Evolutionary conservation across 768 basidiomycete genomes (phyloP).

Genomic region (Tylopilus sp.): DNA sequence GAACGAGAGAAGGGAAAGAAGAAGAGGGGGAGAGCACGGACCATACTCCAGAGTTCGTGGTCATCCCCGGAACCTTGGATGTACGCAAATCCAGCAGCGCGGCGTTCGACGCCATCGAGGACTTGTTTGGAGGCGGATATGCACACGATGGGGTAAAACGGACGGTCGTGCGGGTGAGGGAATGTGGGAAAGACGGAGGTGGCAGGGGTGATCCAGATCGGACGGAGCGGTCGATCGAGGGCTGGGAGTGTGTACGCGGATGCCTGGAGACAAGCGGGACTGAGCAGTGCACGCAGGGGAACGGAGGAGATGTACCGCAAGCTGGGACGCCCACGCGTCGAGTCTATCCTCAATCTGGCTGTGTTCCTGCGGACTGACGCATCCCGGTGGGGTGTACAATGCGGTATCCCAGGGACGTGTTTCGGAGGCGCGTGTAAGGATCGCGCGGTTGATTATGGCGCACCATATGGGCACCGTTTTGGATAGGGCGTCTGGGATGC

Average conservation of each 20-base stretch:
- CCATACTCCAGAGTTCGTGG: slow-evolving; percentile 87
- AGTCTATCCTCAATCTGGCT: slow-evolving; percentile 66
- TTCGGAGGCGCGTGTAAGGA: slow-evolving; percentile 22
- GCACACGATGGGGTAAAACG: slow-evolving; percentile 73
- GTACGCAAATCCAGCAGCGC: slow-evolving; percentile 72
- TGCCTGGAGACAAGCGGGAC: slow-evolving; percentile 36
- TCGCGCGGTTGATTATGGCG: slow-evolving; percentile 74
- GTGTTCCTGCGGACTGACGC: slow-evolving; percentile 74
- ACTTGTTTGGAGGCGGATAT: slow-evolving; percentile 80
- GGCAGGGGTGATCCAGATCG: slow-evolving; percentile 84
- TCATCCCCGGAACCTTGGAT: slow-evolving; percentile 96
- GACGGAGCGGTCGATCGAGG: slow-evolving; percentile 66
- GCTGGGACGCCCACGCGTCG: slow-evolving; percentile 62
- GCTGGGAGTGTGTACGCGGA: slow-evolving; percentile 70
- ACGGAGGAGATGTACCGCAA: slow-evolving; percentile 46
- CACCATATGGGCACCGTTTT: slow-evolving; percentile 98
- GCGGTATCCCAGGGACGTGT: slow-evolving; percentile 46
- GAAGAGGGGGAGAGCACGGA: slow-evolving; percentile 26
- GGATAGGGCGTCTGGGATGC: slow-evolving; percentile 89
- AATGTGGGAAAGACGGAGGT: slow-evolving; percentile 49
- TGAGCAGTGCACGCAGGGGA: no score
- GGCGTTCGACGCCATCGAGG: slow-evolving; percentile 55
- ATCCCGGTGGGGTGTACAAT: slow-evolving; percentile 68
- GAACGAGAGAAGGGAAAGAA: not conserved
- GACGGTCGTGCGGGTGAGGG: slow-evolving; percentile 9